Evolutionary conservation across 1,284 basidiomycete species (phyloP), one percentile per base, ranked within the genome.

Genomic region (Grifola frondosa): DNA sequence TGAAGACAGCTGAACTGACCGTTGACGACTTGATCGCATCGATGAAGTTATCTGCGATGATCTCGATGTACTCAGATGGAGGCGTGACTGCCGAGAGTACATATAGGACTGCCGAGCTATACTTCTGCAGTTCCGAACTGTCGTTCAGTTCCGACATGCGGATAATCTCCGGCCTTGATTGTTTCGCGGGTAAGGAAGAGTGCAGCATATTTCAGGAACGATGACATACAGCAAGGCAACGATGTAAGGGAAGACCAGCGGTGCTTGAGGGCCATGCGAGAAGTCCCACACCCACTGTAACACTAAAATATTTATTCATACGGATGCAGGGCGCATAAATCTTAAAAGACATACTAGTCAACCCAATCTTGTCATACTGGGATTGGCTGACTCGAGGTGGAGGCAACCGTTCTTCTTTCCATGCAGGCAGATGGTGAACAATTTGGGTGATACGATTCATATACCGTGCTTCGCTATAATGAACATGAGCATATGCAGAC

Each of bases 321-420:
- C 21, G 23, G 13, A 20, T 29, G 30, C 7, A n/a, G 12, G 21
- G 5, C 15, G 13, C 11, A 17, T 19, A 37, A n/a, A 24, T 30
- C 22, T 30, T 31, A 12, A 37, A 26, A 63, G 10, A 37, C 80
- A 58, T 63, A 88, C 87, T 66, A 17, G 87, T 87, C 44, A 91
- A 67, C 10, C 88, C 86, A 43, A 91, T 81, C 69, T 89, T 92
- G 68, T 97, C 93, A 63, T 96, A 96, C 70, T 84, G 81, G 29
- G 78, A 91, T 62, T 83, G 88, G 51, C 71, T 83, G 46, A 85
- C 88, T 55, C 88, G 77, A 1, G 91, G 91, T 35, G 91, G 91
- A 21, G 90, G 81, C n/a, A 91, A 76, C 48, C 93, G 78, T 62
- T 88, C 73, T 56, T 78, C 73, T 61, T 82, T 84, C 82, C 82